Evolutionary conservation across 1,284 basidiomycete genomes (phyloP), one percentile per base, ranked within the genome.

Genomic region (Schizopora paradoxa): DNA sequence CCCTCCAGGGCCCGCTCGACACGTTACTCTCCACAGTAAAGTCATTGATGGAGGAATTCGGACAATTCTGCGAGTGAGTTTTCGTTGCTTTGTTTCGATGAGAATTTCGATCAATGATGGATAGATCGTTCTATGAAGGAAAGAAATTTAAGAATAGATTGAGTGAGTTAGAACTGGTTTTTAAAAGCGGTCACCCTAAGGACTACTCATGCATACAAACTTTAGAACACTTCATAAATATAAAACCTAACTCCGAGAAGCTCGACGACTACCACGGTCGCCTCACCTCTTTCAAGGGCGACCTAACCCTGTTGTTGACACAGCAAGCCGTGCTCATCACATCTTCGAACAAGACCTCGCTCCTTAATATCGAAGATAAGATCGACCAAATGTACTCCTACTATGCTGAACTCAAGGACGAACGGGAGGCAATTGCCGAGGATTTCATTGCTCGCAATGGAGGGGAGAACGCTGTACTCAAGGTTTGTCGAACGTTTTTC

Each of bases 21-120:
- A 41, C 51, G 26, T n/a, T n/a, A n/a, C n/a, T n/a, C n/a, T n/a
- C n/a, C n/a, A n/a, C n/a, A n/a, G n/a, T n/a, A n/a, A n/a, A n/a
- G n/a, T n/a, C n/a, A n/a, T n/a, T n/a, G n/a, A 53, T 53, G 52
- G 37, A 46, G 32, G 49, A 51, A n/a, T 53, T 53, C 19, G 52
- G 52, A n/a, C 36, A 43, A 21, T 53, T 53, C 37, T 48, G 52
- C 49, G 50, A 53, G 52, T 53, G 3, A 11, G 52, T 36, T 10
- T 16, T 1, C 23, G 7, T 14, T 6, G 13, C 21, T 29, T 26
- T 25, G 11, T 28, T 32, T n/a, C 8, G 10, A 6, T 31, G 6
- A 35, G 6, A 5, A 36, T 4, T 13, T n/a, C n/a, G n/a, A n/a
- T n/a, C n/a, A n/a, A n/a, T n/a, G n/a, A n/a, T n/a, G n/a, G 4